Percentiles rank a stretch among this genome's conserved stretches.
Conservation (phyloP, 1,284 basidiomycete genomes). For the Waitea zeae region DNA sequence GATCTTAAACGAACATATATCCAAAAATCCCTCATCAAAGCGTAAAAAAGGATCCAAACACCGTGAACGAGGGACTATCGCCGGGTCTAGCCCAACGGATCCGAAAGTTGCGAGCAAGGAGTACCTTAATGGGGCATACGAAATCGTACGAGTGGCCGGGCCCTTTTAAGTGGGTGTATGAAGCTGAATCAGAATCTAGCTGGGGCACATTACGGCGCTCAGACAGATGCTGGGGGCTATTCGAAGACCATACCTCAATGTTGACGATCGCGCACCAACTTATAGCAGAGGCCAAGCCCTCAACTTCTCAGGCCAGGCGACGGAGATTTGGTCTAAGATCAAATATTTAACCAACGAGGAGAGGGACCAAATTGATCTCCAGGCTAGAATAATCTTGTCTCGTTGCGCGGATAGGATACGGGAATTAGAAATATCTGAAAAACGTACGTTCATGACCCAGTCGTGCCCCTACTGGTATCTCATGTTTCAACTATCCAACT, state of each 20-base stretch:
- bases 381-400: slow-evolving; percentile 67
- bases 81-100: no score
- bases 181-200: no score
- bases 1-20: no score
- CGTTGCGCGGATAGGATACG: slow-evolving; percentile 73
- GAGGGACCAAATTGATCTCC: slow-evolving; percentile 81
- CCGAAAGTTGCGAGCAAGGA: slow-evolving; percentile 31
- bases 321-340: slow-evolving; percentile 47
- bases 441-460: slow-evolving; percentile 53
- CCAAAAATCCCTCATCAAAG: no score
- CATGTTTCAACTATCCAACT: slow-evolving; percentile 7
- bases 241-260: slow-evolving; percentile 64
- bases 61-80: no score
- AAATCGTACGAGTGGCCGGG: slow-evolving; percentile 37
- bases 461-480: no score
- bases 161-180: no score
- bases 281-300: slow-evolving; percentile 23
- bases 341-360: slow-evolving; percentile 70
- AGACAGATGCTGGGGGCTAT: slow-evolving; percentile 51
- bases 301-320: slow-evolving; percentile 20
- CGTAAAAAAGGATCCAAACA: no score
- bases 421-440: slow-evolving; percentile 73
- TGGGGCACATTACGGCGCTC: slow-evolving; percentile 56
- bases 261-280: slow-evolving; percentile 39
- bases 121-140: slow-evolving; percentile 57